phyloP scores from a whole-genome alignment of 2,329 filamentous ascomycete species.

The Colletotrichum nymphaeae region DNA sequence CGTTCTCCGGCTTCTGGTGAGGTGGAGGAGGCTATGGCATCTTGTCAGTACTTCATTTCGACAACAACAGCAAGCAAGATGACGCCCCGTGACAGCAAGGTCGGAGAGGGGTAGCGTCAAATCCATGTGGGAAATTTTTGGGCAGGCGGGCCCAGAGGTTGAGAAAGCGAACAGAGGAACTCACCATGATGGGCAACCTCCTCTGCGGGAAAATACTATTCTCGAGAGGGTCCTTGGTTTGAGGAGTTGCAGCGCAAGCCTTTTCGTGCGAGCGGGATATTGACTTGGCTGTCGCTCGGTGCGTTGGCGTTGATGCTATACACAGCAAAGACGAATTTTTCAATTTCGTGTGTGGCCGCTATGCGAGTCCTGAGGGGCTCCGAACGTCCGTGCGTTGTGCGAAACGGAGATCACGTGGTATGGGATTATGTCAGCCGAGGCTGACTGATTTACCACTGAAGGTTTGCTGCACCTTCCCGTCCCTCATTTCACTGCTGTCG shows the following conservation, averaged over 20 bases:
- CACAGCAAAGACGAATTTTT: slow-evolving; percentile 51
- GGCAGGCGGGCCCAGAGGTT: not conserved
- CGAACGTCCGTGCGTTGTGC: slow-evolving; percentile 29
- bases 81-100: slow-evolving; percentile 68
- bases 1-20: slow-evolving; percentile 98
- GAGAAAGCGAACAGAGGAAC: slow-evolving; percentile 10
- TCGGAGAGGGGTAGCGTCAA: slow-evolving; percentile 47
- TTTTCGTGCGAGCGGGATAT: slow-evolving; percentile 46
- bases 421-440: slow-evolving; percentile 44
- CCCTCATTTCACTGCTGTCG: not conserved
- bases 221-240: slow-evolving; percentile 42
- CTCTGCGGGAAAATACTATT: slow-evolving; percentile 53
- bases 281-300: slow-evolving; percentile 53
- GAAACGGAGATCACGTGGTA: slow-evolving; percentile 46
- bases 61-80: slow-evolving; percentile 30
- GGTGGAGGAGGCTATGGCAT: slow-evolving; percentile 84
- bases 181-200: slow-evolving; percentile 58
- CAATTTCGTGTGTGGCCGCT: slow-evolving; percentile 59
- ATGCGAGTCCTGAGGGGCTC: slow-evolving; percentile 56
- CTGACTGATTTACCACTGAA: not conserved
- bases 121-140: slow-evolving; percentile 11
- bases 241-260: slow-evolving; percentile 53
- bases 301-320: slow-evolving; percentile 41
- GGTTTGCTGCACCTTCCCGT: not conserved
- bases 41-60: slow-evolving; percentile 34